A percentile compares a stretch with the other conserved stretches of the same genome.
phyloP scores from a whole-genome alignment of 148 eudicot genomes.

The Vaccinium myrtillus region DNA sequence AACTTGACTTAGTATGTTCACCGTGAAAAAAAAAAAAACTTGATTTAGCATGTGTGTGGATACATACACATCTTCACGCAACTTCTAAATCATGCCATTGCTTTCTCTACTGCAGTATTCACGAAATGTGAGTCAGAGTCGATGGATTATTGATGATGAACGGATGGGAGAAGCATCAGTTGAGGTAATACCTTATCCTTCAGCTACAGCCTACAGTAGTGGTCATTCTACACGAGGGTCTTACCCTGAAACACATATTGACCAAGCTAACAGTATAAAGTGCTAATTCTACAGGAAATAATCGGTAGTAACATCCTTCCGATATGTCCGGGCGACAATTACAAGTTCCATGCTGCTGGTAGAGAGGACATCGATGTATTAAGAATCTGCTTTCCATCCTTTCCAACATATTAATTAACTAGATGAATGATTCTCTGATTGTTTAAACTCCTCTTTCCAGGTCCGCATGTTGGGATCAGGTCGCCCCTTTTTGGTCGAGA shows the following conservation, averaged over 20 bases:
- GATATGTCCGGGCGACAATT: conserved; percentile 67
- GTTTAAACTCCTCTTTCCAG: conserved; percentile 36
- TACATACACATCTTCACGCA: background rate
- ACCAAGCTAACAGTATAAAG: conserved; percentile 15
- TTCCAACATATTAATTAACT: conserved; percentile 6
- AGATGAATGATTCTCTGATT: conserved; percentile 17
- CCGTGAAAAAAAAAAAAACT: background rate
- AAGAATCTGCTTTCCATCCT: conserved; percentile 22
- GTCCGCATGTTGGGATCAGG: conserved; percentile 98
- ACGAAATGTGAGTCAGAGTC: conserved; percentile 90
- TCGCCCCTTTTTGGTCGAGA: conserved; percentile 88
- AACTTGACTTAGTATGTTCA: background rate
- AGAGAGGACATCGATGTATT: conserved; percentile 99
- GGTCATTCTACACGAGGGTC: background rate
- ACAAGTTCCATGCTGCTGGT: conserved; percentile 99
- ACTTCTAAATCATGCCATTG: conserved; percentile 11
- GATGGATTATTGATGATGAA: conserved; percentile 97
- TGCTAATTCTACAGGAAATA: conserved; percentile 61
- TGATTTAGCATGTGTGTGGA: background rate
- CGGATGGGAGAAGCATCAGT: conserved; percentile 98
- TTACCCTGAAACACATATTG: background rate
- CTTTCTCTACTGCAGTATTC: conserved; percentile 59
- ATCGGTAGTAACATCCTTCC: conserved; percentile 72
- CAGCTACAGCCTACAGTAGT: conserved; percentile 10
- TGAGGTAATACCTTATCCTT: conserved; percentile 50